phyloP scores from a whole-genome alignment of 768 basidiomycete species.

The Galerina marginata region DNA sequence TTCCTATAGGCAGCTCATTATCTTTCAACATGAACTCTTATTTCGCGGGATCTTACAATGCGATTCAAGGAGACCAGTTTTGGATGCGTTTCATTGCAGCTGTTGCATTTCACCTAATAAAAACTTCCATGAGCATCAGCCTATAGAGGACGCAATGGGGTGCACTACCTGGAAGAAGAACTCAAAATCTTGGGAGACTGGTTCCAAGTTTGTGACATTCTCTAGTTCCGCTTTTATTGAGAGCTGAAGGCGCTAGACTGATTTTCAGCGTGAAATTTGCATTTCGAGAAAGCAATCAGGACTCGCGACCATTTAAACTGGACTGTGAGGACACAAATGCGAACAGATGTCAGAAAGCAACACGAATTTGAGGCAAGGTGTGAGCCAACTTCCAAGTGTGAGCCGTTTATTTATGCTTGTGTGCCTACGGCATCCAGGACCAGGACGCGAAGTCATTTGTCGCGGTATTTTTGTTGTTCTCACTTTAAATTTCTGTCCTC shows the following conservation, averaged over 20 bases:
- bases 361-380: too few species aligned
- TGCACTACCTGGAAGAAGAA: conserved; percentile 76
- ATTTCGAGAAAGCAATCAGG: background rate
- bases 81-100: conserved; percentile 78
- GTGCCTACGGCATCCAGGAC: conserved; percentile 2
- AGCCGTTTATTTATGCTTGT: conserved; percentile 21
- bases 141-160: conserved; percentile 8
- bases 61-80: conserved; percentile 78
- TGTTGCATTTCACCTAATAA: conserved; percentile 75
- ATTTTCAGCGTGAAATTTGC: conserved; percentile 15
- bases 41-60: conserved; percentile 43
- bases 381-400: too few species aligned
- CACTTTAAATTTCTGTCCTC: background rate
- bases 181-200: conserved; percentile 72
- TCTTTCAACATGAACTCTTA: background rate
- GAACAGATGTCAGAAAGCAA: too few species aligned
- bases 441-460: conserved; percentile 12
- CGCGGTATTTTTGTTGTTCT: background rate
- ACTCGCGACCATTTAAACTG: conserved; percentile 57
- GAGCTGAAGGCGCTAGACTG: conserved; percentile 57
- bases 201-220: conserved; percentile 73
- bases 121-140: conserved; percentile 24
- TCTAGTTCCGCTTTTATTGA: conserved; percentile 84
- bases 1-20: conserved; percentile 50
- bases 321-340: background rate